Percentiles rank a stretch among this genome's conserved stretches.
These are phyloP conservation scores for Globisporangium spinosum DNA, from an alignment of 352 stramenopile species.

Conservation along the genomic window DNA sequence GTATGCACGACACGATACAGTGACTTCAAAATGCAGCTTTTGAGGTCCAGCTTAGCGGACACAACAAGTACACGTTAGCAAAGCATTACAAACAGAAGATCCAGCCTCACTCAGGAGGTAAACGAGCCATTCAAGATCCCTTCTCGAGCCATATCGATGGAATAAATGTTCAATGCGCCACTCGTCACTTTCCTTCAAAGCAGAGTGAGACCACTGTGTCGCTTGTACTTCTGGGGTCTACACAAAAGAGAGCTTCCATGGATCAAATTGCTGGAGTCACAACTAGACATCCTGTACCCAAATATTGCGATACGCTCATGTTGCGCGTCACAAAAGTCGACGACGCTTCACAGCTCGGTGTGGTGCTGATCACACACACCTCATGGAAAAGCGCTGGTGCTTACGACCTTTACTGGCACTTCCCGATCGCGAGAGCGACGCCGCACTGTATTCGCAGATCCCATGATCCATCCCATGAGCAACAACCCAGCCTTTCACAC, in stretches of 20 bases:
- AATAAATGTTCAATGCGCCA: background rate
- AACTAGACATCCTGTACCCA: background rate
- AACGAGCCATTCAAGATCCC: background rate
- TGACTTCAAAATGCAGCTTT: background rate
- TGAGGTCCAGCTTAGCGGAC: too few species aligned
- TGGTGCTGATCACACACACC: background rate
- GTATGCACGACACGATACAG: background rate
- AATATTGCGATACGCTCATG: background rate
- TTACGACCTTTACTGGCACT: background rate
- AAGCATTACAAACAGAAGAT: background rate
- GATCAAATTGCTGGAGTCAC: background rate
- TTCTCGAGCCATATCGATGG: background rate
- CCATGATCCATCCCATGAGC: too few species aligned
- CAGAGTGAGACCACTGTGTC: too few species aligned
- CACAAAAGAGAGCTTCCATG: background rate
- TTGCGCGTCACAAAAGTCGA: background rate
- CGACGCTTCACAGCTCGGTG: background rate
- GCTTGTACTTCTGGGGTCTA: background rate
- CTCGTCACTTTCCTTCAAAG: background rate
- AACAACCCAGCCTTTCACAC: too few species aligned
- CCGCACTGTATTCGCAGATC: too few species aligned
- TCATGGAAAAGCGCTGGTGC: background rate
- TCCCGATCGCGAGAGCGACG: too few species aligned
- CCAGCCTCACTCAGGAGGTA: background rate
- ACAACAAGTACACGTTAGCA: background rate